Base-by-base conservation (phyloP, 2,329 filamentous ascomycete species). In the Pseudogymnoascus sp. region DNA sequence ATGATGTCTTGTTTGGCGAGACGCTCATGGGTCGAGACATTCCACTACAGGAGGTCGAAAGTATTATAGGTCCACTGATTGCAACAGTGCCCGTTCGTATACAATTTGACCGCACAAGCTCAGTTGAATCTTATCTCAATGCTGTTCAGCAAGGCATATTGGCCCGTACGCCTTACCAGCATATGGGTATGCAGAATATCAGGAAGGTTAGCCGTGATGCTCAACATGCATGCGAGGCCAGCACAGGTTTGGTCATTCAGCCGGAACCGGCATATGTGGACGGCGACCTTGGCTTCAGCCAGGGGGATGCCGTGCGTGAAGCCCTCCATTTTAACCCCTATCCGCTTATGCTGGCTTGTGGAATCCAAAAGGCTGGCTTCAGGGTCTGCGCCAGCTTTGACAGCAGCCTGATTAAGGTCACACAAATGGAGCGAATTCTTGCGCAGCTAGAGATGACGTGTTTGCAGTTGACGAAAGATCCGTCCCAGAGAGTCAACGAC, bases 281-380 rank as follows among this genome's bases (percentile, higher is more conserved):
- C 27, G 70, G 67, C 36, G 74, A 75, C 29, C 72, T 76, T 61
- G 74, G 74, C 2, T 75, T 76, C 59, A 62, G 66, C 7, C 48
- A 67, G 9, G 74, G 71, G 25, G 74, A 76, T 61, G 71, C 73
- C 7, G 67, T 64, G 9, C 65, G 62, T 3, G 68, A 69, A 55
- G 67, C 66, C 1, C 64, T 70, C 58, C 75, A 78, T 63, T 79
- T 79, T 68, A 79, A 78, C 60, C 74, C 78, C 0, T 80, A 81
- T 63, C 75, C 78, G 4, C 71, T 80, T 1, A 81, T 80, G 79
- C 64, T 80, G 21, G 78, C 72, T 2, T 79, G 73, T 65, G 76
- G 76, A 4, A 74, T 79, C 5, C 69, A 71, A 21, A 76, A 75
- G 63, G 73, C 66, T 5, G 77, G 77, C 1, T 76, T 80, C 61